These are phyloP conservation scores for Thalia dealbata DNA, from an alignment of 176 grass and related monocot genomes.

Conservation along the genomic window DNA sequence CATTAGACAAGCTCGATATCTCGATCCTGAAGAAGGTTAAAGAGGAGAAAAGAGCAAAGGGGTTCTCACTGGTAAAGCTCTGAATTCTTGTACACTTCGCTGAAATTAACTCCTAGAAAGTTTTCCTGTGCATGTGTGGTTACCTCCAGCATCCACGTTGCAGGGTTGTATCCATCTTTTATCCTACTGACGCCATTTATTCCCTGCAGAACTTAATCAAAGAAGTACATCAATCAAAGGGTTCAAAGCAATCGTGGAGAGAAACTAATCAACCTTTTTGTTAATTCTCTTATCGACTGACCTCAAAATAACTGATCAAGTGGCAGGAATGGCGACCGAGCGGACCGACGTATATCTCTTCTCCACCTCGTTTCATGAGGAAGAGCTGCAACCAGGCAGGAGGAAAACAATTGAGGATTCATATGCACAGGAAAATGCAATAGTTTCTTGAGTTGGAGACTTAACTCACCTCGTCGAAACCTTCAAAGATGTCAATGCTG, in stretches of 20 bases:
- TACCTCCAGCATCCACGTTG: slow-evolving; percentile 94
- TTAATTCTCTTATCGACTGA: slow-evolving; percentile 15
- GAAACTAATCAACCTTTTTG: neutral
- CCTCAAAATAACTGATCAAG: slow-evolving; percentile 84
- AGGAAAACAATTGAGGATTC: slow-evolving; percentile 6
- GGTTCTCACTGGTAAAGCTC: slow-evolving; percentile 64
- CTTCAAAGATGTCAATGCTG: slow-evolving; percentile 97
- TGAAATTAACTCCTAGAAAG: slow-evolving; percentile 50
- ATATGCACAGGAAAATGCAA: neutral
- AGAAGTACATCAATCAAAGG: neutral
- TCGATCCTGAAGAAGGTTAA: neutral
- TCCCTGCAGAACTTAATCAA: slow-evolving; percentile 16
- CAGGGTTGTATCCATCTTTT: slow-evolving; percentile 79
- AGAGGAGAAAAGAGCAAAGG: neutral
- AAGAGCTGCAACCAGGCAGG: slow-evolving; percentile 51
- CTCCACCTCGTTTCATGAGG: slow-evolving; percentile 75
- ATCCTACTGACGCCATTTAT: slow-evolving; percentile 64
- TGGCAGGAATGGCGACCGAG: slow-evolving; percentile 58
- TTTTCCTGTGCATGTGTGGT: slow-evolving; percentile 50
- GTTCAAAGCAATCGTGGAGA: neutral
- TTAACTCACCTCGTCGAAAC: slow-evolving; percentile 69
- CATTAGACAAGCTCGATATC: neutral
- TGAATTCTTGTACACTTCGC: slow-evolving; percentile 64
- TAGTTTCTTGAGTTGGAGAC: neutral
- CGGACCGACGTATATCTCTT: slow-evolving; percentile 92